phyloP scores from a whole-genome alignment of 2,329 filamentous ascomycete genomes.

The Microcyclosporella mali region DNA sequence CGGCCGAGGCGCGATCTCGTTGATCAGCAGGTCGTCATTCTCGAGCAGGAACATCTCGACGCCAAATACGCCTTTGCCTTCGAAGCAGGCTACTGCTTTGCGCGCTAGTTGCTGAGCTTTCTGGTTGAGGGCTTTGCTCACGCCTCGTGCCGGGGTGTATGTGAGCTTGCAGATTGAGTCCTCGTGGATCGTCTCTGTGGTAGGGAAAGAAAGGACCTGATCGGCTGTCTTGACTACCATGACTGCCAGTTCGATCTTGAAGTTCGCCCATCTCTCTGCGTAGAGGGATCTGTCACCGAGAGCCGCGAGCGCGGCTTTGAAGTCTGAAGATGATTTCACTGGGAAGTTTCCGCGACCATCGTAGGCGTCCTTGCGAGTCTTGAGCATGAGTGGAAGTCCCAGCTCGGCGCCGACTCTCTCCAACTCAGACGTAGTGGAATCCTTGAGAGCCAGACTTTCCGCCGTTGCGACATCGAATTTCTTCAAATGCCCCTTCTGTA shows the following conservation, averaged over 20 bases:
- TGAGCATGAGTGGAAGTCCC: constrained; percentile 86
- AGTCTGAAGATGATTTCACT: constrained; percentile 53
- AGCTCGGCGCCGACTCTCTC: constrained; percentile 57
- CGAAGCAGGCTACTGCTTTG: constrained; percentile 70
- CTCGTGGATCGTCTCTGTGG: constrained; percentile 90
- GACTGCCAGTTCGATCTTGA: constrained; percentile 80
- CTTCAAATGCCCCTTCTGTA: constrained; percentile 75
- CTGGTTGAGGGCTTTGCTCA: constrained; percentile 54
- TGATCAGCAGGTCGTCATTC: constrained; percentile 67
- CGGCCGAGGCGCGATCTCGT: constrained; percentile 75
- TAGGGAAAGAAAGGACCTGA: constrained; percentile 68
- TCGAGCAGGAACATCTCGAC: constrained; percentile 90
- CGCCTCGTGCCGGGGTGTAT: constrained; percentile 72
- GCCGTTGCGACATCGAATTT: constrained; percentile 66
- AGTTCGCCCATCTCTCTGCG: constrained; percentile 83
- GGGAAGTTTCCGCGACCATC: constrained; percentile 76
- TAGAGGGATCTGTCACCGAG: constrained; percentile 69
- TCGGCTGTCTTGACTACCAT: constrained; percentile 92
- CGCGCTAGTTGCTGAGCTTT: constrained; percentile 70
- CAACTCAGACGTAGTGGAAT: constrained; percentile 56
- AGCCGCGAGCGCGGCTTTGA: constrained; percentile 60
- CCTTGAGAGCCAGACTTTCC: constrained; percentile 59
- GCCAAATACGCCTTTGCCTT: constrained; percentile 88
- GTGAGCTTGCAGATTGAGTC: constrained; percentile 92
- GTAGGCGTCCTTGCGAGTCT: constrained; percentile 83